These are phyloP conservation scores for Staphylotrichum longicolle DNA, from an alignment of 495 filamentous ascomycete genomes.

Conservation along the genomic window DNA sequence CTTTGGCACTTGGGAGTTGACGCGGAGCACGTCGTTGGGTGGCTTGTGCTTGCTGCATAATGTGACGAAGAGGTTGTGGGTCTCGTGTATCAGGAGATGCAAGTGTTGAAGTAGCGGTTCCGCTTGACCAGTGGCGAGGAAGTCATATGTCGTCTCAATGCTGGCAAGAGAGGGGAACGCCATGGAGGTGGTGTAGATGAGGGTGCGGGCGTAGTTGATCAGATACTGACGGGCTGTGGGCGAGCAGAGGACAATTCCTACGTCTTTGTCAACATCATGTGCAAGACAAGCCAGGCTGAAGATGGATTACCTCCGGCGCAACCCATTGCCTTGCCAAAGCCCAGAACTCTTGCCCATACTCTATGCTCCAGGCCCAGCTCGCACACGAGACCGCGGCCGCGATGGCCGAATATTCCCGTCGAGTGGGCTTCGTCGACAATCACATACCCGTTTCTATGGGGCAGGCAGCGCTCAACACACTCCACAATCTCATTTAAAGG, in stretches of 20 bases:
- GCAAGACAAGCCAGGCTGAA: neutral
- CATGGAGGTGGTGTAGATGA: slow-evolving; percentile 63
- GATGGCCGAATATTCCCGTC: slow-evolving; percentile 62
- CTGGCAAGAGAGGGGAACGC: slow-evolving; percentile 52
- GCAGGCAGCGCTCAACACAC: slow-evolving; percentile 56
- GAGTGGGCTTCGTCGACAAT: slow-evolving; percentile 80
- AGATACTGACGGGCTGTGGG: slow-evolving; percentile 52
- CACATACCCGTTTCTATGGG: slow-evolving; percentile 60
- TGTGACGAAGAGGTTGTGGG: slow-evolving; percentile 25
- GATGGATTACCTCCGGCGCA: slow-evolving; percentile 53
- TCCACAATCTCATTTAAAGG: slow-evolving; percentile 60
- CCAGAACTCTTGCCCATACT: slow-evolving; percentile 68
- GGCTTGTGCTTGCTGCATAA: slow-evolving; percentile 21
- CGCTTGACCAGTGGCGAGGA: slow-evolving; percentile 47
- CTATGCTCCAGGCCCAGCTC: slow-evolving; percentile 62
- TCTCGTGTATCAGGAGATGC: slow-evolving; percentile 30
- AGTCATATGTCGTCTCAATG: slow-evolving; percentile 49
- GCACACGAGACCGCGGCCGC: slow-evolving; percentile 66
- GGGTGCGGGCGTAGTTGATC: slow-evolving; percentile 60
- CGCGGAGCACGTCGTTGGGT: slow-evolving; percentile 21
- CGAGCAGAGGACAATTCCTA: slow-evolving; percentile 57
- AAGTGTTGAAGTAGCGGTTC: slow-evolving; percentile 33
- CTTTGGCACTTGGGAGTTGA: slow-evolving; percentile 27
- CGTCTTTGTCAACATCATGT: neutral
- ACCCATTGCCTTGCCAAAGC: slow-evolving; percentile 74